Conservation (phyloP, 805 yeast species). For the Scheffersomyces ergatensis region DNA sequence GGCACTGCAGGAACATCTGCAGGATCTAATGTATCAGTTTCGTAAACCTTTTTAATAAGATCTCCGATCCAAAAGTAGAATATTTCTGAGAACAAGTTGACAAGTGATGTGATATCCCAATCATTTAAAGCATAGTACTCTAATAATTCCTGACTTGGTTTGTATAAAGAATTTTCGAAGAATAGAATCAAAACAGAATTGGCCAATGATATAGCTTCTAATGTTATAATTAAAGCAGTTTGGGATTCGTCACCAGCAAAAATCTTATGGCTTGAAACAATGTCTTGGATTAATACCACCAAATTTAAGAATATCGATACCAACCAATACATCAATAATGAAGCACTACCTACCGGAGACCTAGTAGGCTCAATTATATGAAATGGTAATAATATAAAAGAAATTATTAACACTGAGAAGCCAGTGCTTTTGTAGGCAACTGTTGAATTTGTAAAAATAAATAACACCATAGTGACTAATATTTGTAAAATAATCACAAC, state of each 20-base stretch:
- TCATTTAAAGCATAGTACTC: constrained; percentile 16
- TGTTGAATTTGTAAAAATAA: neutral
- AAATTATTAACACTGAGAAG: neutral
- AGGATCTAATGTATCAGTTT: constrained; percentile 2
- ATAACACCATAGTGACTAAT: neutral
- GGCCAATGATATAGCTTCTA: constrained; percentile 11
- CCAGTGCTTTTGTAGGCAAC: neutral
- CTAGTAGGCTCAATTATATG: constrained; percentile 43
- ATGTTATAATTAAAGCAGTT: constrained; percentile 3
- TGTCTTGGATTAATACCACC: constrained; percentile 7
- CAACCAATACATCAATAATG: constrained; percentile 40
- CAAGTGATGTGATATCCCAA: constrained; percentile 21
- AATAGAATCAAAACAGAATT: constrained; percentile 13
- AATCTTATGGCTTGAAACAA: constrained; percentile 13
- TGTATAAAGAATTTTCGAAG: constrained; percentile 12
- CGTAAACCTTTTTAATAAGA: constrained; percentile 1
- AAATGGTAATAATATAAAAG: constrained; percentile 35
- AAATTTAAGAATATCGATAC: neutral
- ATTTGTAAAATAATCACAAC: constrained; percentile 1
- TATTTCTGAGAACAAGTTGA: constrained; percentile 17
- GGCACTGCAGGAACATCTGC: constrained; percentile 64
- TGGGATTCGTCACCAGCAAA: constrained; percentile 5
- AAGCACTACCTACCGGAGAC: constrained; percentile 32
- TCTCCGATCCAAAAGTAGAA: constrained; percentile 21
- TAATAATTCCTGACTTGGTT: constrained; percentile 10